phyloP scores from a whole-genome alignment of 257 asterid species.

The Lavandula angustifolia region DNA sequence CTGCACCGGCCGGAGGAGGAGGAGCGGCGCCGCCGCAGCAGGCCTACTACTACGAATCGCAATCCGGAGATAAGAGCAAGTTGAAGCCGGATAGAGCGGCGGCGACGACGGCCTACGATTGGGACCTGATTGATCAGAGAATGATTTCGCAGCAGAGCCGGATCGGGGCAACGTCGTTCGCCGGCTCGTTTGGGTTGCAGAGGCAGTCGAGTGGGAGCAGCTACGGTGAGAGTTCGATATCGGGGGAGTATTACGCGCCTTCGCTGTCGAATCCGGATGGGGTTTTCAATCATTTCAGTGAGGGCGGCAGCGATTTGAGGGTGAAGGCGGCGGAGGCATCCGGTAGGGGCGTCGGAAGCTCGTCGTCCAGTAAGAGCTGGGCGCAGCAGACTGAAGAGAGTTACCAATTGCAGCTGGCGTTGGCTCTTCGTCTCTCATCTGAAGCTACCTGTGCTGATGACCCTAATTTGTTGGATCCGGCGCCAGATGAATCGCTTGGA shows the following conservation, averaged over 20 bases:
- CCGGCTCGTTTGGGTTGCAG: constrained; percentile 57
- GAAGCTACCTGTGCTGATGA: constrained; percentile 79
- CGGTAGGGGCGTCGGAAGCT: constrained; percentile 46
- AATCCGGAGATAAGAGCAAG: constrained; percentile 61
- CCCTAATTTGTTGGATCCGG: constrained; percentile 72
- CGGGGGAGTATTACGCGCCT: constrained; percentile 65
- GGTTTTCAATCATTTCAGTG: constrained; percentile 39
- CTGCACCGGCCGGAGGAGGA: constrained; percentile 39
- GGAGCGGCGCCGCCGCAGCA: constrained; percentile 39
- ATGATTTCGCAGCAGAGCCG: constrained; percentile 53
- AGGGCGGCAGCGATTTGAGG: constrained; percentile 52
- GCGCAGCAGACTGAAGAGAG: constrained; percentile 96
- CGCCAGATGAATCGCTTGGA: constrained; percentile 48
- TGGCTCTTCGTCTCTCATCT: constrained; percentile 77
- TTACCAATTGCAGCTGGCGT: constrained; percentile 79
- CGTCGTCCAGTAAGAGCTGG: constrained; percentile 78
- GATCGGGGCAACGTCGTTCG: constrained; percentile 53
- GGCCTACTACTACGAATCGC: constrained; percentile 53
- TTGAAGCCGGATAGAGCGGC: constrained; percentile 44
- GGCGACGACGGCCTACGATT: constrained; percentile 45
- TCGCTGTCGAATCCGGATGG: constrained; percentile 58
- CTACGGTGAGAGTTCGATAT: constrained; percentile 65
- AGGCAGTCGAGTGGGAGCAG: constrained; percentile 89
- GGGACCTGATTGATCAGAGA: constrained; percentile 70
- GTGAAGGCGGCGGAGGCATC: constrained; percentile 44